Conservation (phyloP, 306 rosid genomes). For the Dalbergia cultrata region DNA sequence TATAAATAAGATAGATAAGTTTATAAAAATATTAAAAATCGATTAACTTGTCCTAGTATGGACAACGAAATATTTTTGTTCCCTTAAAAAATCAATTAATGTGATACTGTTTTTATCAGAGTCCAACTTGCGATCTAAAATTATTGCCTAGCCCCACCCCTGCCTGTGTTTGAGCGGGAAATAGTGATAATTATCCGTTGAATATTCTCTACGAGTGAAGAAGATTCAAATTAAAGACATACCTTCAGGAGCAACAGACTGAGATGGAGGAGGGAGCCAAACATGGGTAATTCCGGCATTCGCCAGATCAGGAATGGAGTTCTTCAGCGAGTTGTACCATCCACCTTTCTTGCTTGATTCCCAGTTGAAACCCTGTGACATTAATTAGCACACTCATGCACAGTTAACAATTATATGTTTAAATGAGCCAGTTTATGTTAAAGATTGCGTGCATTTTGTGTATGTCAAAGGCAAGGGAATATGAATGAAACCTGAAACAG, state of each 20-base stretch:
- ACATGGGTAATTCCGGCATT: constrained; percentile 76
- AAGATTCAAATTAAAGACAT: neutral
- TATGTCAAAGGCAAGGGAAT: neutral
- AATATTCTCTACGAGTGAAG: neutral
- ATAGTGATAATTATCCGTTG: neutral
- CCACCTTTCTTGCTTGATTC: constrained; percentile 77
- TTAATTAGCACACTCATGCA: constrained; percentile 12
- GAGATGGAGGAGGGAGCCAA: constrained; percentile 96
- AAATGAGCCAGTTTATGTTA: neutral
- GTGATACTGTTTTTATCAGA: too few species aligned
- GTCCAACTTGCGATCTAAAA: too few species aligned
- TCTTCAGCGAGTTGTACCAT: constrained; percentile 76
- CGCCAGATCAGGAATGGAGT: constrained; percentile 65
- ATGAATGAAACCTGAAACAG: constrained; percentile 71
- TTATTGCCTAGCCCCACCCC: too few species aligned
- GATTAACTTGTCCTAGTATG: too few species aligned
- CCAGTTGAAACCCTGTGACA: constrained; percentile 84
- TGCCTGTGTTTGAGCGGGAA: neutral
- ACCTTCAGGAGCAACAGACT: constrained; percentile 66
- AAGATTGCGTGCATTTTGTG: neutral
- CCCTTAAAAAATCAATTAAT: too few species aligned
- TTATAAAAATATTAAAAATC: too few species aligned
- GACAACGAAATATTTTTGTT: too few species aligned
- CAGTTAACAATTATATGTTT: neutral
- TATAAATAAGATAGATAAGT: too few species aligned